Percentiles rank a stretch among this genome's conserved stretches.
Conservation (phyloP, 805 yeast genomes). For the Isabelozyma heimii region DNA sequence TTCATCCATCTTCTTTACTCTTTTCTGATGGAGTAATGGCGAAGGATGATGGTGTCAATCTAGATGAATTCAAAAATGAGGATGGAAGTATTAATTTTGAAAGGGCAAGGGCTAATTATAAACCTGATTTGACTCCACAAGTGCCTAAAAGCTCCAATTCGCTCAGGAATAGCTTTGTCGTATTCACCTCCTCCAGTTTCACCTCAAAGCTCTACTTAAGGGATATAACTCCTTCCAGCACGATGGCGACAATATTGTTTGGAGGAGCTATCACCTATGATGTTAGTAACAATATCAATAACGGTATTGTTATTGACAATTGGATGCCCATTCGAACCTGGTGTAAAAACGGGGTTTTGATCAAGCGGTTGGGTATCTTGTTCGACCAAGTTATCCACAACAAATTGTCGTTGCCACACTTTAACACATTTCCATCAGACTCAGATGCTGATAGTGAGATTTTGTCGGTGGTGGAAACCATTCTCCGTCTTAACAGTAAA, state of each 20-base stretch:
- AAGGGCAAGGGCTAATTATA: slow-evolving; percentile 26
- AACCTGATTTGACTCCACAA: slow-evolving; percentile 42
- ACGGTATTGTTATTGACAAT: slow-evolving; percentile 82
- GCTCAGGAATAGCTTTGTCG: slow-evolving; percentile 55
- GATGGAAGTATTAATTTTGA: slow-evolving; percentile 39
- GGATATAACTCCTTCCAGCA: slow-evolving; percentile 77
- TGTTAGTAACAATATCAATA: slow-evolving; percentile 51
- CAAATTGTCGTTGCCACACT: slow-evolving; percentile 43
- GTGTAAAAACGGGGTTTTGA: slow-evolving; percentile 89
- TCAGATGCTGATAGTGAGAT: slow-evolving; percentile 15
- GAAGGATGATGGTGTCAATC: slow-evolving; percentile 4
- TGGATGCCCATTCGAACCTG: slow-evolving; percentile 92
- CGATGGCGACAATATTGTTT: slow-evolving; percentile 71
- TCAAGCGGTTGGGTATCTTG: slow-evolving; percentile 64
- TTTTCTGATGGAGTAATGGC: slow-evolving; percentile 32
- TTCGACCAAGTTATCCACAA: slow-evolving; percentile 67
- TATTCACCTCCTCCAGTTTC: slow-evolving; percentile 56
- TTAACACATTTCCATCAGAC: not conserved
- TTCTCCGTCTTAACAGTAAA: slow-evolving; percentile 1
- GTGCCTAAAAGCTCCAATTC: slow-evolving; percentile 23
- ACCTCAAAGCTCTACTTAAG: slow-evolving; percentile 69
- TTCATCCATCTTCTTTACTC: slow-evolving; percentile 82
- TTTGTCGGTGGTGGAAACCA: slow-evolving; percentile 15
- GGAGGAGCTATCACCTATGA: slow-evolving; percentile 74
- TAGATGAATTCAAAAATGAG: slow-evolving; percentile 29